Conservation (phyloP, 1,284 basidiomycete species). For the Hypsizygus ulmarius region DNA sequence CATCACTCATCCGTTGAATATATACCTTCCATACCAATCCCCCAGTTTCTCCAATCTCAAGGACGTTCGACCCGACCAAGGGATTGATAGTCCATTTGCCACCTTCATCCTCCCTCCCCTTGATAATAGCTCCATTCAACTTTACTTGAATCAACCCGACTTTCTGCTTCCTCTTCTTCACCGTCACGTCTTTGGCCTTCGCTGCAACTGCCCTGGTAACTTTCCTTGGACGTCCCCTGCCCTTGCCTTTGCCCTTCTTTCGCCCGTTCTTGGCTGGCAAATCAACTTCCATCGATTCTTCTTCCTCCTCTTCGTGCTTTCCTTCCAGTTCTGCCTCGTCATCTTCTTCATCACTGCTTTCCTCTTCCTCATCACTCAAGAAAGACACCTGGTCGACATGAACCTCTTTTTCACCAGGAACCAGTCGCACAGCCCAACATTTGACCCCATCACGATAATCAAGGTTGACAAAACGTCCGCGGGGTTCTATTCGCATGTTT, state of each 20-base stretch:
- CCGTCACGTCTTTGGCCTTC: constrained; percentile 33
- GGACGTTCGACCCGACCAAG: constrained; percentile 48
- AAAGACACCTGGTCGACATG: constrained; percentile 53
- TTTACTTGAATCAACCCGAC: constrained; percentile 50
- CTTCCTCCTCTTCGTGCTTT: constrained; percentile 42
- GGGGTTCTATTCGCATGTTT: constrained; percentile 52
- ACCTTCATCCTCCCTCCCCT: constrained; percentile 38
- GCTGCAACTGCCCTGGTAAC: constrained; percentile 34
- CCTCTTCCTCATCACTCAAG: constrained; percentile 47
- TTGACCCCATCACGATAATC: constrained; percentile 64
- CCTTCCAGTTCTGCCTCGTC: constrained; percentile 32
- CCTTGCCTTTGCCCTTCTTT: constrained; percentile 40
- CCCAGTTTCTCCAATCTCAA: constrained; percentile 70
- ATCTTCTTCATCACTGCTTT: constrained; percentile 48
- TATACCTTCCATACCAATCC: constrained; percentile 67
- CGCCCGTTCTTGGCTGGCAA: constrained; percentile 33
- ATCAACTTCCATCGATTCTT: constrained; percentile 39
- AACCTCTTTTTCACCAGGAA: constrained; percentile 49
- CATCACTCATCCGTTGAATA: constrained; percentile 42
- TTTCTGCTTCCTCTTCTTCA: constrained; percentile 38
- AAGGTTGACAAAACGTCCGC: constrained; percentile 52
- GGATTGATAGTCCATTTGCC: constrained; percentile 57
- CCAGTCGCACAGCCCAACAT: constrained; percentile 62
- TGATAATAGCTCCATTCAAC: constrained; percentile 46
- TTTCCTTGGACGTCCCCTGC: constrained; percentile 34